Percentiles rank a stretch among this genome's conserved stretches.
Conservation (phyloP, 495 filamentous ascomycete species). For the Penicillium dipodomyicola region DNA sequence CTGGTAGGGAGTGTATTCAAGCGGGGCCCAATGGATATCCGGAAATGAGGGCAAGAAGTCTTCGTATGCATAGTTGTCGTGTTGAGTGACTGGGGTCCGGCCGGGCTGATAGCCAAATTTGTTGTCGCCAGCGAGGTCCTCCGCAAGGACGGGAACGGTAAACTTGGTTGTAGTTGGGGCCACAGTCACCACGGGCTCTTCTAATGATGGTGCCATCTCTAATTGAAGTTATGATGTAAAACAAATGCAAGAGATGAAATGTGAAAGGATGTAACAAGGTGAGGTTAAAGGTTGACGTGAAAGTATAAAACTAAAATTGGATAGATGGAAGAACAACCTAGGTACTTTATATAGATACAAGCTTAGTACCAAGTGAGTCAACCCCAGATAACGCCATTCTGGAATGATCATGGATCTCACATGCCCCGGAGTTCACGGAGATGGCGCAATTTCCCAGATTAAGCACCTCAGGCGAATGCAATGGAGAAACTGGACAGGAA, state of each 20-base stretch:
- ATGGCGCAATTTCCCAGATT: constrained; percentile 36
- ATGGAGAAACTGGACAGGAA: neutral
- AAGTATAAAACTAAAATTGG: constrained; percentile 18
- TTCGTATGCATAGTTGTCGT: constrained; percentile 54
- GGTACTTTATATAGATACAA: constrained; percentile 16
- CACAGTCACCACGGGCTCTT: constrained; percentile 21
- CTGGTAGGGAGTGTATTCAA: constrained; percentile 50
- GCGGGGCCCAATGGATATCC: constrained; percentile 50
- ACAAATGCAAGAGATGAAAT: neutral
- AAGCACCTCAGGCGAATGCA: constrained; percentile 25
- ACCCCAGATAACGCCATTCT: constrained; percentile 16
- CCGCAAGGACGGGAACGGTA: constrained; percentile 21
- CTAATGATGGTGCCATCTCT: constrained; percentile 38
- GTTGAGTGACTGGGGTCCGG: constrained; percentile 41
- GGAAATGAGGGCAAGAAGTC: constrained; percentile 58
- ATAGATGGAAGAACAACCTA: neutral
- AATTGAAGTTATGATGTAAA: neutral
- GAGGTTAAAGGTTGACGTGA: neutral
- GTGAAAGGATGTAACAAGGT: neutral
- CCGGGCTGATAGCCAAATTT: constrained; percentile 50
- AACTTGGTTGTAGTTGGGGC: constrained; percentile 14
- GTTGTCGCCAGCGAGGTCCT: constrained; percentile 24
- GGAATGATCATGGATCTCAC: constrained; percentile 14
- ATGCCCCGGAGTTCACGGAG: constrained; percentile 19
- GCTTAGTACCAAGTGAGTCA: constrained; percentile 21